These are phyloP conservation scores for Pichia sporocuriosa DNA, from an alignment of 805 yeast species.

Conservation along the genomic window DNA sequence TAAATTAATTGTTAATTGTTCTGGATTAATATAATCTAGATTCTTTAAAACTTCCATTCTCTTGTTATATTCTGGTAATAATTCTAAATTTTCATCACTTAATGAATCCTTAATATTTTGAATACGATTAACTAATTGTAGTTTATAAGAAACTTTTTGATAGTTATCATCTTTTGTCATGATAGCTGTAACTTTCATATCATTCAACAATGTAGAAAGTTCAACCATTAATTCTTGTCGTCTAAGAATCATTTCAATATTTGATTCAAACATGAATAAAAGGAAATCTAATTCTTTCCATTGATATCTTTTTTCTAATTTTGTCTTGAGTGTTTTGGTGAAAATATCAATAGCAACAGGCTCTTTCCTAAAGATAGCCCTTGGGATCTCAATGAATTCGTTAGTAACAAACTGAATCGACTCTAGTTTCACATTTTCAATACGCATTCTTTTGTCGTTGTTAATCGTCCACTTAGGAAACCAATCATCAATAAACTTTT, in stretches of 20 bases:
- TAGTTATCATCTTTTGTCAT: slow-evolving; percentile 16
- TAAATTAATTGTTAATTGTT: slow-evolving; percentile 61
- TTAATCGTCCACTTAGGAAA: slow-evolving; percentile 29
- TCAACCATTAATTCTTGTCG: slow-evolving; percentile 28
- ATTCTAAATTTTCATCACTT: slow-evolving; percentile 81
- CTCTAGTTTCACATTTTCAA: slow-evolving; percentile 34
- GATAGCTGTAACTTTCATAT: slow-evolving; percentile 15
- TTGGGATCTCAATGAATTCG: slow-evolving; percentile 26
- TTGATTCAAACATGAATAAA: slow-evolving; percentile 28
- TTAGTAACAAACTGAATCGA: slow-evolving; percentile 39
- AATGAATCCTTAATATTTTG: slow-evolving; percentile 51
- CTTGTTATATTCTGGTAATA: slow-evolving; percentile 91
- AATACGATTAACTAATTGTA: slow-evolving; percentile 43
- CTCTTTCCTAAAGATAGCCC: slow-evolving; percentile 4
- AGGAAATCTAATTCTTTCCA: slow-evolving; percentile 41
- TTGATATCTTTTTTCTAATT: slow-evolving; percentile 24
- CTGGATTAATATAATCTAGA: slow-evolving; percentile 74
- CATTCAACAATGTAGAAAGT: slow-evolving; percentile 24
- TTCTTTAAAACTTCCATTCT: slow-evolving; percentile 69
- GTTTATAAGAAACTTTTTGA: slow-evolving; percentile 36
- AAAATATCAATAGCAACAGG: background rate
- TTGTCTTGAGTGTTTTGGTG: background rate
- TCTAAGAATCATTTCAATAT: slow-evolving; percentile 33
- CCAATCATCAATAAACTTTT: slow-evolving; percentile 29
- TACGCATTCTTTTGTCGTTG: slow-evolving; percentile 2